phyloP scores from a whole-genome alignment of 2,329 filamentous ascomycete genomes.

The Pseudogymnoascus destructans region DNA sequence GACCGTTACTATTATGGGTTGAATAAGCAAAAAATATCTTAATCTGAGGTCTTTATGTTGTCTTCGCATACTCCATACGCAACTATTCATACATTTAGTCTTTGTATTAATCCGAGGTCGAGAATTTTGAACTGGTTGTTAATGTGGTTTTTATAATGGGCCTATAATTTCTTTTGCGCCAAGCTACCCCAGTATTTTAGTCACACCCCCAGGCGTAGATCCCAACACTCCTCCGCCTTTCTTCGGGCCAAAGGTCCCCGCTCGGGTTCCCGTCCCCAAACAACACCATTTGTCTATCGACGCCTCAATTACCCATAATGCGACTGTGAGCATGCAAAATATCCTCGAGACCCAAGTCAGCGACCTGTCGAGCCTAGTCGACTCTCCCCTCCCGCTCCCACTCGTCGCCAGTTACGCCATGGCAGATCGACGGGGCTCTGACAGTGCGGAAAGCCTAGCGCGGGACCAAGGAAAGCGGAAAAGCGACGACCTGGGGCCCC shows the following conservation, averaged over 20 bases:
- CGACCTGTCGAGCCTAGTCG: constrained; percentile 24
- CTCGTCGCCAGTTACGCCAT: constrained; percentile 15
- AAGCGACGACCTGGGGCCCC: constrained; percentile 14
- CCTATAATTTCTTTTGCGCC: not conserved
- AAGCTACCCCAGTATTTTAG: constrained; percentile 3
- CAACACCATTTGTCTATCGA: constrained; percentile 4
- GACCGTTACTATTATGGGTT: not conserved
- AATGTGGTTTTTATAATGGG: no score
- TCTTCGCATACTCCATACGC: not conserved
- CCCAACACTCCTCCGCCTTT: not conserved
- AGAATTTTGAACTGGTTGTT: not conserved
- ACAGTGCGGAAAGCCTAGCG: constrained; percentile 24
- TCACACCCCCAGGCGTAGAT: not conserved
- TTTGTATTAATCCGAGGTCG: not conserved
- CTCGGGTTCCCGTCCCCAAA: not conserved
- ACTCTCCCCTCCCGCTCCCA: constrained; percentile 21
- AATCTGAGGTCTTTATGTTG: not conserved
- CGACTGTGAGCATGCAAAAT: constrained; percentile 24
- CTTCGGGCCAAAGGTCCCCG: not conserved
- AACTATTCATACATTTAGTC: not conserved
- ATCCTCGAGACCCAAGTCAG: constrained; percentile 24
- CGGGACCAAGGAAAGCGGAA: constrained; percentile 23
- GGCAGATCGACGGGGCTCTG: constrained; percentile 18
- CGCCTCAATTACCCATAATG: constrained; percentile 5
- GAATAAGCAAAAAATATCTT: not conserved